These are phyloP conservation scores for Solanum virginianum DNA, from an alignment of 257 asterid species.

Conservation along the genomic window DNA sequence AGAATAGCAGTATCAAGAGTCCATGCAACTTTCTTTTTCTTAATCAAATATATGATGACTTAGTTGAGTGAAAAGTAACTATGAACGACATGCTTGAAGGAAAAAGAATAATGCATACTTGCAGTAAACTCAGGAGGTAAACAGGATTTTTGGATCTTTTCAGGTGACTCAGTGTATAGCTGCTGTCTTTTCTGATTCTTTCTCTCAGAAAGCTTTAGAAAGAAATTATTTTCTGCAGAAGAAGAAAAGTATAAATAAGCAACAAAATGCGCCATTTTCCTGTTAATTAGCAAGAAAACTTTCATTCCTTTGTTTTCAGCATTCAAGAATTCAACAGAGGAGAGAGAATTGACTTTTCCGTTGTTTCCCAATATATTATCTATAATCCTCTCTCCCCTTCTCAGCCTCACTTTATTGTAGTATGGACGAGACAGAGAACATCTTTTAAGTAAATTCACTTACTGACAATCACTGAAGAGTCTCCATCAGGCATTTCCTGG, in stretches of 20 bases:
- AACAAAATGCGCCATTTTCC: neutral
- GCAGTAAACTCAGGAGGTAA: slow-evolving; percentile 35
- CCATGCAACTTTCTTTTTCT: neutral
- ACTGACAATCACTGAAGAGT: slow-evolving; percentile 34
- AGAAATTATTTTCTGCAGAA: slow-evolving; percentile 51
- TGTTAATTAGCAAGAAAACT: neutral
- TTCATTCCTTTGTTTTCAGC: neutral
- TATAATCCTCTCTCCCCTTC: neutral
- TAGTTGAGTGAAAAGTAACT: neutral
- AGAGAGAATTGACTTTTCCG: neutral
- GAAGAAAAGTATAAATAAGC: slow-evolving; percentile 1
- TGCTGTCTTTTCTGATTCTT: slow-evolving; percentile 35
- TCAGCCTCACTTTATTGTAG: neutral
- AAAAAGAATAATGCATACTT: slow-evolving; percentile 32
- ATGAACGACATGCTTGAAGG: neutral
- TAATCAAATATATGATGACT: neutral
- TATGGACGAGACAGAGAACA: neutral
- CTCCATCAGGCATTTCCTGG: slow-evolving; percentile 25
- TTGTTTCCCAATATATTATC: neutral
- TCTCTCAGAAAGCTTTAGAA: slow-evolving; percentile 41
- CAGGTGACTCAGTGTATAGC: slow-evolving; percentile 18
- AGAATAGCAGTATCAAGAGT: neutral
- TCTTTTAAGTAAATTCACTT: slow-evolving; percentile 22
- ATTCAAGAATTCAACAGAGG: neutral
- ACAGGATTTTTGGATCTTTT: slow-evolving; percentile 20